These are phyloP conservation scores for Kuraishia hungarica DNA, from an alignment of 805 yeast species.

Conservation along the genomic window DNA sequence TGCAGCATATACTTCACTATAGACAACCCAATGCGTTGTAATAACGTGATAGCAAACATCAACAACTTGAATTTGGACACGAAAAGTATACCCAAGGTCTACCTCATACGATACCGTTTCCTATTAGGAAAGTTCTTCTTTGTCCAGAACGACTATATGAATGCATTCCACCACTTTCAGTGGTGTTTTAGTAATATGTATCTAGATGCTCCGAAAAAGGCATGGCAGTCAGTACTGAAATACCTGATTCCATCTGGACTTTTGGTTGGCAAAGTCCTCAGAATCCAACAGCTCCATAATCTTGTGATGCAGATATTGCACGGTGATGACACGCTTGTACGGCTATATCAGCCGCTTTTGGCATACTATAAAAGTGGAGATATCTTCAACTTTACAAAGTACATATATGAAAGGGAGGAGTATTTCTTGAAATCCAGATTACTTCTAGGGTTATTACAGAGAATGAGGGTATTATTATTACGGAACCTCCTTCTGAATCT, in stretches of 20 bases:
- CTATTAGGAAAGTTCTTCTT: conserved; percentile 45
- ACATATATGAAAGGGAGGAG: conserved; percentile 24
- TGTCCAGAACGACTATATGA: conserved; percentile 39
- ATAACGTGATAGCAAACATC: conserved; percentile 54
- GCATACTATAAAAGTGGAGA: conserved; percentile 32
- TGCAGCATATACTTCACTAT: conserved; percentile 45
- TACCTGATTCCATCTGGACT: conserved; percentile 44
- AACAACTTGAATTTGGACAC: conserved; percentile 38
- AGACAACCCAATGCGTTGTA: conserved; percentile 48
- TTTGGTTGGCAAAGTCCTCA: conserved; percentile 42
- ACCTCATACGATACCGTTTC: conserved; percentile 44
- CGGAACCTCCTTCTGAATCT: conserved; percentile 27
- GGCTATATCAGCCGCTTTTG: conserved; percentile 29
- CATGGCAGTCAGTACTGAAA: conserved; percentile 29
- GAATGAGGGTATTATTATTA: conserved; percentile 33
- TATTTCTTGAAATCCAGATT: conserved; percentile 30
- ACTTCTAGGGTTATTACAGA: conserved; percentile 35
- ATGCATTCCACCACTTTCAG: conserved; percentile 36
- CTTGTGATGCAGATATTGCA: not conserved
- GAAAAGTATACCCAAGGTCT: conserved; percentile 29
- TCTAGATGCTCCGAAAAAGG: conserved; percentile 15
- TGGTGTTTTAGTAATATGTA: conserved; percentile 38
- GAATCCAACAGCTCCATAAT: conserved; percentile 16
- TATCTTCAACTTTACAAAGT: conserved; percentile 23
- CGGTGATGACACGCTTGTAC: conserved; percentile 11